phyloP scores from a whole-genome alignment of 805 yeast genomes.

The Cyberlindnera bimundalis region DNA sequence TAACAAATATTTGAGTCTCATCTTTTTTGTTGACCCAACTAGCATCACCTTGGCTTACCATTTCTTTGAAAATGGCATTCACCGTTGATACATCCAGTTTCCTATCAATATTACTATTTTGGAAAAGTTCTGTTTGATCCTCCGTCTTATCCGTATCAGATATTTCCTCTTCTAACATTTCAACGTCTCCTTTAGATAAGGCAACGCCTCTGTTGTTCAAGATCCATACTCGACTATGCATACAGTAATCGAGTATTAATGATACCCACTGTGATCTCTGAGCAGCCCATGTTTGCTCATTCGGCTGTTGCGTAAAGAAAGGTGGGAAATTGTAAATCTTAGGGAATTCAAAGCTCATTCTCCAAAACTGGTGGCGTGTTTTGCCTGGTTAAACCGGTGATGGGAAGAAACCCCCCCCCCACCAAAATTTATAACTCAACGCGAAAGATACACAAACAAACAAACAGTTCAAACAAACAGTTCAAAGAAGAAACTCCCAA shows the following conservation, averaged over 20 bases:
- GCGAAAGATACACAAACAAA: slow-evolving; percentile 3
- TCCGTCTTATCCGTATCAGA: slow-evolving; percentile 6
- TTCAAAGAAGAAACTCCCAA: neutral
- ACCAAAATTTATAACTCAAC: neutral
- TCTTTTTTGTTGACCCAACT: slow-evolving; percentile 47
- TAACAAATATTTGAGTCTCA: slow-evolving; percentile 38
- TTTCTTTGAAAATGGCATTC: slow-evolving; percentile 49
- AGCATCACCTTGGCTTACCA: slow-evolving; percentile 56
- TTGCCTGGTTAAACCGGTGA: too few species aligned
- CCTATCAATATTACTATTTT: slow-evolving; percentile 49
- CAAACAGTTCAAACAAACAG: neutral
- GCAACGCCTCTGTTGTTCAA: slow-evolving; percentile 37
- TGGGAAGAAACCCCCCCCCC: too few species aligned
- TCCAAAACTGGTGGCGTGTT: too few species aligned
- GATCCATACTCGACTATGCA: slow-evolving; percentile 51
- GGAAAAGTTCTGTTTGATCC: slow-evolving; percentile 36
- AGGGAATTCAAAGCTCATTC: slow-evolving; percentile 18
- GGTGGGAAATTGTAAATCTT: slow-evolving; percentile 68
- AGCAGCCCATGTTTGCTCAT: slow-evolving; percentile 68
- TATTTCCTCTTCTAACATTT: slow-evolving; percentile 20
- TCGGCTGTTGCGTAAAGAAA: slow-evolving; percentile 85
- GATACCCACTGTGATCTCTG: slow-evolving; percentile 79
- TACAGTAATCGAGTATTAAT: slow-evolving; percentile 60
- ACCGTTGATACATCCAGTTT: slow-evolving; percentile 52
- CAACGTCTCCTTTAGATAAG: slow-evolving; percentile 21